These are phyloP conservation scores for Sclerotinia nivalis DNA, from an alignment of 2,329 filamentous ascomycete genomes.

Conservation along the genomic window DNA sequence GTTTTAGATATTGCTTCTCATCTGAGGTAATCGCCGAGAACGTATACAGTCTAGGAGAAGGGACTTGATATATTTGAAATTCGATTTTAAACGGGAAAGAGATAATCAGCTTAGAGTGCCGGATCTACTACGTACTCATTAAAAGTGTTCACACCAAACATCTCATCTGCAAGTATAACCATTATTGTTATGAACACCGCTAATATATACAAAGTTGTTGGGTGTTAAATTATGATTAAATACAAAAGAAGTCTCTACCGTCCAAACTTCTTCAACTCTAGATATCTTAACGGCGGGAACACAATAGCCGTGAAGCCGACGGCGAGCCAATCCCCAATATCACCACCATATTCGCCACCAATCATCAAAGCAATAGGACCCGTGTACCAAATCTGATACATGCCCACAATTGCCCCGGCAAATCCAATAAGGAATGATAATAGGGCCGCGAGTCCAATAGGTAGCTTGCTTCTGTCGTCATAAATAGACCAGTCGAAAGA, in stretches of 20 bases:
- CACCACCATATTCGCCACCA: constrained; percentile 48
- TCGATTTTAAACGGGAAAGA: neutral
- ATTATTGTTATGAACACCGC: neutral
- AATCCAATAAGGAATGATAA: constrained; percentile 63
- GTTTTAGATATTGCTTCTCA: neutral
- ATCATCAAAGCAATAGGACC: constrained; percentile 64
- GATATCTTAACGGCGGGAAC: constrained; percentile 50
- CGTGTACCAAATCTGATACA: constrained; percentile 66
- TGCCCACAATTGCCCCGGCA: constrained; percentile 64
- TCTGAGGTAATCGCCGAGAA: neutral
- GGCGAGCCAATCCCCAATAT: constrained; percentile 55
- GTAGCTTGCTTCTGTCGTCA: constrained; percentile 56
- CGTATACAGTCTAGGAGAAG: neutral
- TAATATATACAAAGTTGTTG: neutral
- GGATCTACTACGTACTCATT: neutral
- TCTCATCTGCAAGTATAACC: neutral
- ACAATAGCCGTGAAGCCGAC: constrained; percentile 50
- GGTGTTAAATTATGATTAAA: neutral
- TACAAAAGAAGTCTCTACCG: constrained; percentile 34
- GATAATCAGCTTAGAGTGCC: neutral
- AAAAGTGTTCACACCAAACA: neutral
- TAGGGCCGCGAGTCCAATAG: constrained; percentile 61
- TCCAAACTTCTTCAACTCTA: constrained; percentile 51
- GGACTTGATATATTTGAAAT: neutral
- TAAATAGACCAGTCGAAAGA: constrained; percentile 59